Percentiles rank a stretch among this genome's conserved stretches.
Evolutionary conservation across 73 alveolate species (phyloP).

Genomic region (Effrenium voratum): DNA sequence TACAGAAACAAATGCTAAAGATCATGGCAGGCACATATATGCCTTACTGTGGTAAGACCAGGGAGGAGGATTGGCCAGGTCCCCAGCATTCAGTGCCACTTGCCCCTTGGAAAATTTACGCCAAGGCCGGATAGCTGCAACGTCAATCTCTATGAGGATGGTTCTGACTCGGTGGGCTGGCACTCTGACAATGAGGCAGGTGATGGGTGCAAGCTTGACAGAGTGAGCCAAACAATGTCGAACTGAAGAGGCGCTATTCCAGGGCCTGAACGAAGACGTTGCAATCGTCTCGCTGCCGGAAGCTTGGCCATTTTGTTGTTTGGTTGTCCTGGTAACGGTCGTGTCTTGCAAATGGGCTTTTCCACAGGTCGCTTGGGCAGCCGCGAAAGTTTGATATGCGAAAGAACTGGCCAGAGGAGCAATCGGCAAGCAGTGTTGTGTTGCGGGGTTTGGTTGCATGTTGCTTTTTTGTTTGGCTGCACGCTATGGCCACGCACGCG

Average conservation of each 20-base stretch:
- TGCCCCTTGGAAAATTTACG: background rate
- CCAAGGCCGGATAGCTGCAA: slow-evolving; percentile 92
- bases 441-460: background rate
- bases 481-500: background rate
- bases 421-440: background rate
- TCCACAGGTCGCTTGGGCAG: slow-evolving; percentile 71
- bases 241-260: slow-evolving; percentile 42
- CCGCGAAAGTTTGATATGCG: slow-evolving; percentile 62
- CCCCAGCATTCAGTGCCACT: background rate
- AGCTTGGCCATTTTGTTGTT: background rate
- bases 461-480: background rate
- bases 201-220: background rate
- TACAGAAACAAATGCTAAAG: background rate
- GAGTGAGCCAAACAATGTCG: background rate
- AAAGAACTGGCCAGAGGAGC: slow-evolving; percentile 89
- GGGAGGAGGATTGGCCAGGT: slow-evolving; percentile 45
- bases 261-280: slow-evolving; percentile 35
- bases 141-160: slow-evolving; percentile 91
- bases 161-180: slow-evolving; percentile 86
- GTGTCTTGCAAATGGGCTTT: background rate
- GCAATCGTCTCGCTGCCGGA: slow-evolving; percentile 70
- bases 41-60: slow-evolving; percentile 62
- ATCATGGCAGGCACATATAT: slow-evolving; percentile 52
- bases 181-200: slow-evolving; percentile 90
- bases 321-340: background rate